Conservation (phyloP, 2,329 filamentous ascomycete genomes). For the Fusarium avenaceum region DNA sequence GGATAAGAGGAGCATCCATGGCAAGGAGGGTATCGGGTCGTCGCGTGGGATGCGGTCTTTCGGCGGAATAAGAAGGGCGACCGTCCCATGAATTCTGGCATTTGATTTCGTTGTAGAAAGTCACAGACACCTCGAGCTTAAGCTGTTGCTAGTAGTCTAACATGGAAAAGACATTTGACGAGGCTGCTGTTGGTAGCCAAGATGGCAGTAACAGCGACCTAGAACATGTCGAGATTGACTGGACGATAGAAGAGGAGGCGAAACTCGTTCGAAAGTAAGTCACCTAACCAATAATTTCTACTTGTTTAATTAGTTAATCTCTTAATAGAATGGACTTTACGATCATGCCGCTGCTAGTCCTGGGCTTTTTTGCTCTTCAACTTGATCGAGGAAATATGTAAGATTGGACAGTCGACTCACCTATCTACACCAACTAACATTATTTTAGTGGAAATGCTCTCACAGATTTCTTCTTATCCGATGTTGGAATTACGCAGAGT, state of each 20-base stretch:
- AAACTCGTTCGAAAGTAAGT: conserved; percentile 49
- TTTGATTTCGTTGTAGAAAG: not conserved
- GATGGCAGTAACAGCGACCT: conserved; percentile 28
- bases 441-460: conserved; percentile 54
- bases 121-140: not conserved
- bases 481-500: conserved; percentile 58
- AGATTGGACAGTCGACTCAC: not conserved
- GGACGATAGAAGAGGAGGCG: conserved; percentile 49
- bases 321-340: conserved; percentile 58
- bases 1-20: not conserved
- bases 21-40: not conserved
- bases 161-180: conserved; percentile 38
- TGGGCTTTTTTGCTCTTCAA: conserved; percentile 59
- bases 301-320: not conserved
- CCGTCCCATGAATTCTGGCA: not conserved
- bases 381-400: conserved; percentile 53
- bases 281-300: not conserved
- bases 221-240: conserved; percentile 43
- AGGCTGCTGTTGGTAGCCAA: conserved; percentile 17
- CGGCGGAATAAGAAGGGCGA: not conserved
- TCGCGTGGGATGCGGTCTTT: not conserved
- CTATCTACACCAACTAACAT: not conserved
- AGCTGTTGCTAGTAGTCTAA: not conserved
- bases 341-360: conserved; percentile 13
- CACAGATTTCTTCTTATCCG: conserved; percentile 50